phyloP scores from a whole-genome alignment of 495 filamentous ascomycete species.

The Aspergillus baeticus region DNA sequence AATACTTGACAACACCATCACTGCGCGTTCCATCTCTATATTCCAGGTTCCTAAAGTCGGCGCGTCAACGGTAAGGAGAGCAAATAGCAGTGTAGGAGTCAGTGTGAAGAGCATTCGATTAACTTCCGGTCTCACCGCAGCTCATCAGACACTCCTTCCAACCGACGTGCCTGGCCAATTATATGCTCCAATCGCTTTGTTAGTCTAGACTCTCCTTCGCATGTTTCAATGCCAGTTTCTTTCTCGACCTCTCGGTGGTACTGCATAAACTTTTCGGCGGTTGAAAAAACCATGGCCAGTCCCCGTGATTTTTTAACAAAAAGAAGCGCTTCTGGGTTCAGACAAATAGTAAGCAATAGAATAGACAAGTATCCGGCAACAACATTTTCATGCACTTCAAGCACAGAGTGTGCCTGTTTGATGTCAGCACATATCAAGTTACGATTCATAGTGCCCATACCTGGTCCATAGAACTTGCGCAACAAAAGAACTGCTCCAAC shows the following conservation, averaged over 20 bases:
- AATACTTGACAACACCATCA: too few relatives aligned
- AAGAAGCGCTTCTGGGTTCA: constrained; percentile 51
- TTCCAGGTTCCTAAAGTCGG: too few relatives aligned
- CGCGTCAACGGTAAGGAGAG: too few relatives aligned
- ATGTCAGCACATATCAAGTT: constrained; percentile 1
- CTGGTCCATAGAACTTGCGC: constrained; percentile 42
- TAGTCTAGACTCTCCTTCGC: constrained; percentile 45
- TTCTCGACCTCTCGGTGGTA: constrained; percentile 74
- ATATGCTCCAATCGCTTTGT: constrained; percentile 57
- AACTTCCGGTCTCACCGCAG: neutral
- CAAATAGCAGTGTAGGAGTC: too few relatives aligned
- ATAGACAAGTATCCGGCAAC: constrained; percentile 89
- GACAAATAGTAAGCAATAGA: constrained; percentile 75
- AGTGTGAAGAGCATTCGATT: too few relatives aligned
- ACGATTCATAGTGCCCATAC: constrained; percentile 30
- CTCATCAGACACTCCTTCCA: neutral
- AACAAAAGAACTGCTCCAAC: constrained; percentile 39
- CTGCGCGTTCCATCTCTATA: too few relatives aligned
- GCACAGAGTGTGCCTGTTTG: constrained; percentile 73
- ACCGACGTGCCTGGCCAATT: constrained; percentile 32
- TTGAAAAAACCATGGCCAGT: constrained; percentile 65
- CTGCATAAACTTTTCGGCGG: constrained; percentile 79
- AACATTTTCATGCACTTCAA: constrained; percentile 83
- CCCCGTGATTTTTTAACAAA: constrained; percentile 51
- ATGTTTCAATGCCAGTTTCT: constrained; percentile 24